Evolutionary conservation across 2,329 filamentous ascomycete genomes (phyloP), one percentile per base, ranked within the genome.

Genomic region (Arthroderma uncinatum): DNA sequence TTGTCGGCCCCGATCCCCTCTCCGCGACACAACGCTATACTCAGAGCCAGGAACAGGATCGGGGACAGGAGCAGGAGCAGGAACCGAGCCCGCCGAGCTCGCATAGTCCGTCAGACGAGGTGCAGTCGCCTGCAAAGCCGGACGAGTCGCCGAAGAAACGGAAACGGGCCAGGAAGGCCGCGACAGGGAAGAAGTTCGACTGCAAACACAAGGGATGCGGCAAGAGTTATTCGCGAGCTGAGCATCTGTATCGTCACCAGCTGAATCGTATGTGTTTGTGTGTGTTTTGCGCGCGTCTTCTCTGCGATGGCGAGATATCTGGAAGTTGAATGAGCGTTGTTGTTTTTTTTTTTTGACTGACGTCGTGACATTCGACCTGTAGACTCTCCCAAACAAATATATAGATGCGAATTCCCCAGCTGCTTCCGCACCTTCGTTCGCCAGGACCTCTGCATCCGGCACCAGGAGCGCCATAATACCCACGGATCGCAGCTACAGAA

Each of bases 191-290:
- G 62, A 78, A 77, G 66, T 92, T 90, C 62, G 85, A 87, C 66
- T 98, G 93, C 68, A 85, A 86, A 4, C 83, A 89, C 59, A 84
- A 88, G 62, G 89, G 86, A 39, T 98, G 93, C 66, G 91, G 89
- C 40, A 98, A 96, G 78, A 94, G 86, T 69, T 98, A 98, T 71
- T 96, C 92, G 25, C 82, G 93, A 68, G 92, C 93, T 7, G 93
- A 97, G 73, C 93, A 98, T 76, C 77, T 98, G 76, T 96, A 96
- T 74, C 84, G 93, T 48, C 92, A 97, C 73, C 91, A 97, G 74
- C 75, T 97, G 64, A 98, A 98, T 70, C 93, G 87, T 90, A 78
- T 71, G 83, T 76, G 33, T 21, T 61, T 58, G 59, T 76, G 33
- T 21, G 61, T 58, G 59, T 50, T 37, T 44, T 57, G 23, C 19